Conservation (phyloP, 2,329 filamentous ascomycete species). For the Alternaria brassicicola region DNA sequence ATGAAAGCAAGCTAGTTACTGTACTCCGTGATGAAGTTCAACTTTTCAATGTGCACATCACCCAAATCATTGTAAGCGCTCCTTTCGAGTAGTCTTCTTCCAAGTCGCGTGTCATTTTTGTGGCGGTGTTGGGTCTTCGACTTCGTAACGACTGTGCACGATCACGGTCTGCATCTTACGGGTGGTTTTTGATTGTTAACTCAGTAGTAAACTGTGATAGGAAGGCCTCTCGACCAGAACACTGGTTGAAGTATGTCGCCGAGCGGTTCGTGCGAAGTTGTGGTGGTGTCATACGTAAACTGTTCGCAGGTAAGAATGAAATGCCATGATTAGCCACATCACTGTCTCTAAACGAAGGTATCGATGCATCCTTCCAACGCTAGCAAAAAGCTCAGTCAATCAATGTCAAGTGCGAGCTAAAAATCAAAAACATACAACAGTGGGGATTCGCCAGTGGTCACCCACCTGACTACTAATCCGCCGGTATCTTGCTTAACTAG, state of each 20-base stretch:
- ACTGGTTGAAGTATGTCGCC: background rate
- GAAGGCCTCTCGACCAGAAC: background rate
- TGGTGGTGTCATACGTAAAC: background rate
- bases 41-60: background rate
- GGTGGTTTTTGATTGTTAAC: background rate
- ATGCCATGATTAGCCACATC: background rate
- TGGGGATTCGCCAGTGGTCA: constrained; percentile 4
- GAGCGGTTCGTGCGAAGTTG: background rate
- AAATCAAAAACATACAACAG: constrained; percentile 10
- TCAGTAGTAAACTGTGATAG: background rate
- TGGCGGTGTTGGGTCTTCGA: background rate
- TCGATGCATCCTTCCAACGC: background rate
- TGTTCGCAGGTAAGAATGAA: background rate
- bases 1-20: background rate
- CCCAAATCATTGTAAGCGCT: constrained; percentile 3
- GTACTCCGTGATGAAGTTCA: background rate
- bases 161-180: background rate
- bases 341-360: background rate
- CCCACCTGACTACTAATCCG: constrained; percentile 3
- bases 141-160: background rate
- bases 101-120: background rate
- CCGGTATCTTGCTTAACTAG: constrained; percentile 3
- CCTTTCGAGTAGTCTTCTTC: no score
- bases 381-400: background rate
- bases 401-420: background rate